Evolutionary conservation across 2,329 filamentous ascomycete genomes (phyloP), one percentile per base, ranked within the genome.

Genomic region (Aspergillus aculeatus): DNA sequence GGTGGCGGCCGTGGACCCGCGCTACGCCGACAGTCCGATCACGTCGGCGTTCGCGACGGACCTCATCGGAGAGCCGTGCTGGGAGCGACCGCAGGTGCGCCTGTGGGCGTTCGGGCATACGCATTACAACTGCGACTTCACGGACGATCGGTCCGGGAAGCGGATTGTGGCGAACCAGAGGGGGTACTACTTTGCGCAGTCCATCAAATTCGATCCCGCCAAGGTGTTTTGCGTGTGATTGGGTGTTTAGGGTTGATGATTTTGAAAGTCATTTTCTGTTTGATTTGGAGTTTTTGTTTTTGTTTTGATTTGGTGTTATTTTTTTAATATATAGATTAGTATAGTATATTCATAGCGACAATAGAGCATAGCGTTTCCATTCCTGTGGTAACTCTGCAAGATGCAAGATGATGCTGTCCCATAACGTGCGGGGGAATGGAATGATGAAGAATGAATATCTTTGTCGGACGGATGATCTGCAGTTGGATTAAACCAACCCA

Each of bases 31-130:
- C n/a, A 77, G 75, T 51, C 60, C 65, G 6, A 68, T 75, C 6
- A 68, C 68, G 0, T 73, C 70, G 1, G 78, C 70, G 2, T 82
- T 82, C 62, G 69, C 74, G 21, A 81, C 79, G 3, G 76, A 82
- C 63, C 63, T 82, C 49, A 69, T 64, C 0, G 58, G 41, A 1
- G 70, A 81, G 53, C 29, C 57, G 12, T 81, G 79, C 56, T 81
- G 75, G 76, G 71, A 56, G 32, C 74, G 68, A 56, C 60, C 58
- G 0, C 68, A 60, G 4, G 79, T 82, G 4, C 71, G 68, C 38
- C 23, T 80, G 3, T 82, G 80, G 80, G 80, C 75, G 2, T 82
- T 81, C 69, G 79, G 80, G 2, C 80, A 83, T 64, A 82, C 80
- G 12, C 80, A 82, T 66, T 80, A 71, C 62, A 80, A 78, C 62